Percentiles rank a stretch among this genome's conserved stretches.
Conservation (phyloP, 495 filamentous ascomycete species). For the Clavariopsis aquatica region DNA sequence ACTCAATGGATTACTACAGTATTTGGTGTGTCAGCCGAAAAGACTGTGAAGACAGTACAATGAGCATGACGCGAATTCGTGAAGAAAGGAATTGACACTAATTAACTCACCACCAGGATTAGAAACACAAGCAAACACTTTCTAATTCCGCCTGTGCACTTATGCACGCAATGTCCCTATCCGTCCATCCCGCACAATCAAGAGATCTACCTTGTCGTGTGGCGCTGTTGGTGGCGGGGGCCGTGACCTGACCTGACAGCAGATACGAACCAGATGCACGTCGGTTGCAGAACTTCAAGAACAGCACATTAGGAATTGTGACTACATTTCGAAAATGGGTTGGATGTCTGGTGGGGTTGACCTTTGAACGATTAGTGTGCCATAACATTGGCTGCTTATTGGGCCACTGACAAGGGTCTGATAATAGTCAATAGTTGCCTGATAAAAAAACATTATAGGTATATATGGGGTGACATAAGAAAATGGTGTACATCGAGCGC, state of each 20-base stretch:
- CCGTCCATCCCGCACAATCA: neutral
- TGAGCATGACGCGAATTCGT: too few species aligned
- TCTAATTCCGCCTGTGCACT: neutral
- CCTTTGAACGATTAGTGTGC: too few species aligned
- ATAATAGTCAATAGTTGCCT: too few species aligned
- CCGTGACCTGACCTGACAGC: neutral
- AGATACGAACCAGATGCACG: neutral
- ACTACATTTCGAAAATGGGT: too few species aligned
- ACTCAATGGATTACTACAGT: too few species aligned
- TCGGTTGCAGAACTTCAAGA: neutral
- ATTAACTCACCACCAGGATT: too few species aligned
- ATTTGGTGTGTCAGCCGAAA: too few species aligned
- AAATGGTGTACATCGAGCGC: neutral
- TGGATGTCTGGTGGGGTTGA: neutral
- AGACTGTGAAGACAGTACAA: too few species aligned
- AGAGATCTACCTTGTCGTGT: neutral
- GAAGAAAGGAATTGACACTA: too few species aligned
- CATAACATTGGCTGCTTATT: slow-evolving; percentile 16
- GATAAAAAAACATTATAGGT: too few species aligned
- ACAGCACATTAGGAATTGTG: neutral
- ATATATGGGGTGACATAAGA: neutral
- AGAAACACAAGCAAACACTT: neutral
- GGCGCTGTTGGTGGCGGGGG: slow-evolving; percentile 21
- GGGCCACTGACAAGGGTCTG: neutral
- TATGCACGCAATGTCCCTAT: neutral